Evolutionary conservation across 2,329 filamentous ascomycete genomes (phyloP), one percentile per base, ranked within the genome.

Genomic region (Hysterium pulicare): DNA sequence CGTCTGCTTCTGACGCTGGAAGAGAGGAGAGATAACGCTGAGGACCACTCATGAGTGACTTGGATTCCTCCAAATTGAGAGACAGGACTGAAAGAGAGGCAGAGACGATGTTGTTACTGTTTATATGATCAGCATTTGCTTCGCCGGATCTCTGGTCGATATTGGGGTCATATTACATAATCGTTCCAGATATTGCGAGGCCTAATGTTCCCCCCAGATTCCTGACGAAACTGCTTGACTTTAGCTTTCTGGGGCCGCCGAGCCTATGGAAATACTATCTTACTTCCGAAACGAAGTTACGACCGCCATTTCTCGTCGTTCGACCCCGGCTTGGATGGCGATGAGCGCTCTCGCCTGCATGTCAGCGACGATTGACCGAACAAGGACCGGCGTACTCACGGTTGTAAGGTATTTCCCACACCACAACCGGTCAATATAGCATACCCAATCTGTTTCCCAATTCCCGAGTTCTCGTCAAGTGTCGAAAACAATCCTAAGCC

Each of bases 391-490:
- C 20, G 17, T 28, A 42, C 24, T 28, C 13, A 28, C 35, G 44
- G 44, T 28, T 46, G 44, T 31, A 46, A 24, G 10, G 44, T 43
- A 15, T 40, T 26, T 19, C 40, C 44, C 10, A 46, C 40, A 8
- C 44, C 44, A 7, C 31, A 17, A 5, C 44, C 44, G 3, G 76
- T 78, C 16, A 81, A 57, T 7, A 79, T 54, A 0, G 69, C 71
- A 47, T 78, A 80, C 2, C 77, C 76, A 33, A 80, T 71, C 45
- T 79, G 75, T 45, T 78, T 78, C 2, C 67, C 76, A 0, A 79
- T 46, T 0, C 72, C 69, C 0, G 76, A 43, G 16, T 21, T 13
- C 3, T 23, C 35, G 20, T 42, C 33, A 6, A 46, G 40, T 1
- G 44, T 46, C 5, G 40, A 40, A 32, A 46, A 46, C 15, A 46